Percentiles rank a stretch among this genome's conserved stretches.
phyloP scores from a whole-genome alignment of 2,329 filamentous ascomycete species.

The Pseudogymnoascus verrucosus region DNA sequence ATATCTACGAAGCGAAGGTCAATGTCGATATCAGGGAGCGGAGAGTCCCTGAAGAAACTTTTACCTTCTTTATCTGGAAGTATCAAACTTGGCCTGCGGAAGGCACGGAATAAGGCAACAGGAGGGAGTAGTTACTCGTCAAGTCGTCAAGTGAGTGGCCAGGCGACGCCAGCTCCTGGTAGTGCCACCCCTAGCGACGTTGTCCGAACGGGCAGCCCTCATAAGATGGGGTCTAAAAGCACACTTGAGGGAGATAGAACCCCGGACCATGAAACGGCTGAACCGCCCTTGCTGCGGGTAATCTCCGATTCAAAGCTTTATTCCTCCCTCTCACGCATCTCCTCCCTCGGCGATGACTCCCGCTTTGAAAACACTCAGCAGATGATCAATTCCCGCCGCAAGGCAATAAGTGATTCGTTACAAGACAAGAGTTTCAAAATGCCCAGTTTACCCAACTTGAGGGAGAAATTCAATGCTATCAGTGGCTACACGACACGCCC shows the following conservation, averaged over 20 bases:
- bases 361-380: constrained; percentile 73
- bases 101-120: background rate
- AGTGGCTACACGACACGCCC: constrained; percentile 13
- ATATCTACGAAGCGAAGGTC: constrained; percentile 38
- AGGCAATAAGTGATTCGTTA: constrained; percentile 82
- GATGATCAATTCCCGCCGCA: constrained; percentile 81
- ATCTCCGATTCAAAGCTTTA: constrained; percentile 74
- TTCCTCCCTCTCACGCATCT: constrained; percentile 66
- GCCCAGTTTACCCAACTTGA: constrained; percentile 41
- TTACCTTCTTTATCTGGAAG: constrained; percentile 25
- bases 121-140: background rate
- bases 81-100: background rate
- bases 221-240: background rate
- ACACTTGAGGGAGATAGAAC: background rate
- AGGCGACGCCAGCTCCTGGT: background rate
- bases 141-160: background rate
- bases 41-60: constrained; percentile 49
- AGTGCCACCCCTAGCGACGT: background rate
- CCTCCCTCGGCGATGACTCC: constrained; percentile 76
- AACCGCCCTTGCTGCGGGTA: constrained; percentile 42
- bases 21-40: constrained; percentile 40
- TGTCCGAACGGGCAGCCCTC: background rate
- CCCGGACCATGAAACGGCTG: background rate
- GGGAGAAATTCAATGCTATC: constrained; percentile 14
- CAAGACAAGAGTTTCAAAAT: constrained; percentile 76